These are phyloP conservation scores for Kodamaea suecica DNA, from an alignment of 1,139 yeast genomes.

Conservation along the genomic window DNA sequence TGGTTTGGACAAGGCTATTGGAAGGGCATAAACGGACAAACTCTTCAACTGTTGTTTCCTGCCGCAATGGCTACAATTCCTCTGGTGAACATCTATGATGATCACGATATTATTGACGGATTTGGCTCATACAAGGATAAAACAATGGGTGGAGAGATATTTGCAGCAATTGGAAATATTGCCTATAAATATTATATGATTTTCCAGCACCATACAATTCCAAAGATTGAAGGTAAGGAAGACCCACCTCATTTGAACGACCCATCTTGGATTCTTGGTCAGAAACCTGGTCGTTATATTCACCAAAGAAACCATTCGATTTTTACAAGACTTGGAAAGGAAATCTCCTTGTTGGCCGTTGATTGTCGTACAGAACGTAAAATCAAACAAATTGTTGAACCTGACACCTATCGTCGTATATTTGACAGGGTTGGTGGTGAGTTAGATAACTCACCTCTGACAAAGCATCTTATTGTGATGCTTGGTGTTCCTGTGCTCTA, in stretches of 20 bases:
- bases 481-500: slow-evolving; percentile 94
- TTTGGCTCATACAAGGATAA: slow-evolving; percentile 80
- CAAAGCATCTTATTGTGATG: slow-evolving; percentile 76
- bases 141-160: slow-evolving; percentile 71
- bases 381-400: slow-evolving; percentile 53
- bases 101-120: slow-evolving; percentile 94
- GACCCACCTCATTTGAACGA: slow-evolving; percentile 44
- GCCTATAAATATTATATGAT: slow-evolving; percentile 87
- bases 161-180: slow-evolving; percentile 65
- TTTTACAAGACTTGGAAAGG: slow-evolving; percentile 70
- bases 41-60: slow-evolving; percentile 68
- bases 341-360: slow-evolving; percentile 68
- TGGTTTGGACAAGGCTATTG: slow-evolving; percentile 93
- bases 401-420: slow-evolving; percentile 54
- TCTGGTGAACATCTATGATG: slow-evolving; percentile 78
- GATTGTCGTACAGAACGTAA: slow-evolving; percentile 93
- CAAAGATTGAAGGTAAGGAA: slow-evolving; percentile 18
- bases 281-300: slow-evolving; percentile 61
- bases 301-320: slow-evolving; percentile 61
- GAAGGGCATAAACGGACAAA: slow-evolving; percentile 64
- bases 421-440: slow-evolving; percentile 61
- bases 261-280: slow-evolving; percentile 57
- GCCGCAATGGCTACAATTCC: slow-evolving; percentile 81
- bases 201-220: slow-evolving; percentile 79
- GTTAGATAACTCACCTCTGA: slow-evolving; percentile 47